Conservation (phyloP, 305 asterid genomes). For the Ajuga reptans region DNA sequence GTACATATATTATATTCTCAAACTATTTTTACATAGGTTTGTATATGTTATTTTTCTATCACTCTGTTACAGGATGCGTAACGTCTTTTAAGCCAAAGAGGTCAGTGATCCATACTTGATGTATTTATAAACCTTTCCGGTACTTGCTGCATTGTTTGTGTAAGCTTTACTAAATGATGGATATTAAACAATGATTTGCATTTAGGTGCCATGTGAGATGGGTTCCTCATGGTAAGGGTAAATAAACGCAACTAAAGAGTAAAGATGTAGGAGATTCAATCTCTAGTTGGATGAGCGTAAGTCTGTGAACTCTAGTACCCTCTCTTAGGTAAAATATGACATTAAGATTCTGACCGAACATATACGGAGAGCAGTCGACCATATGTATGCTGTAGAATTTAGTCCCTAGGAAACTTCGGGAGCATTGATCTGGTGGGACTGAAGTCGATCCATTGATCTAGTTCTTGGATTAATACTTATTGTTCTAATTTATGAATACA, state of each 20-base stretch:
- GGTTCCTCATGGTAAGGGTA: neutral
- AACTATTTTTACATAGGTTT: neutral
- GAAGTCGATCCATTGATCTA: neutral
- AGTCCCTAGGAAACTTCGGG: neutral
- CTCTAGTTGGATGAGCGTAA: neutral
- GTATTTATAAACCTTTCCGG: neutral
- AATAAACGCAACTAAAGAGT: neutral
- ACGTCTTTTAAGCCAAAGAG: constrained; percentile 36
- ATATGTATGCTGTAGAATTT: neutral
- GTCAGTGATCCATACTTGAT: constrained; percentile 32
- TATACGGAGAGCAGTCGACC: neutral
- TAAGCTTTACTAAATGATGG: neutral
- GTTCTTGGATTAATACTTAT: neutral
- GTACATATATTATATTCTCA: neutral
- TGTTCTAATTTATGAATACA: neutral
- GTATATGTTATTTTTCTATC: neutral
- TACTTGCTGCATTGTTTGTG: neutral
- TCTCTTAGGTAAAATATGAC: neutral
- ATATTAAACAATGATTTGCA: neutral
- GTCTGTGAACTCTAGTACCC: neutral
- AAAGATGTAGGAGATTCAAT: neutral
- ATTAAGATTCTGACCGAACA: neutral
- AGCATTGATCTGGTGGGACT: neutral
- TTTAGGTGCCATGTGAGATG: neutral
- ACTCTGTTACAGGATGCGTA: constrained; percentile 38